Conservation (phyloP, 805 yeast species). For the Kuraishia floccosa region DNA sequence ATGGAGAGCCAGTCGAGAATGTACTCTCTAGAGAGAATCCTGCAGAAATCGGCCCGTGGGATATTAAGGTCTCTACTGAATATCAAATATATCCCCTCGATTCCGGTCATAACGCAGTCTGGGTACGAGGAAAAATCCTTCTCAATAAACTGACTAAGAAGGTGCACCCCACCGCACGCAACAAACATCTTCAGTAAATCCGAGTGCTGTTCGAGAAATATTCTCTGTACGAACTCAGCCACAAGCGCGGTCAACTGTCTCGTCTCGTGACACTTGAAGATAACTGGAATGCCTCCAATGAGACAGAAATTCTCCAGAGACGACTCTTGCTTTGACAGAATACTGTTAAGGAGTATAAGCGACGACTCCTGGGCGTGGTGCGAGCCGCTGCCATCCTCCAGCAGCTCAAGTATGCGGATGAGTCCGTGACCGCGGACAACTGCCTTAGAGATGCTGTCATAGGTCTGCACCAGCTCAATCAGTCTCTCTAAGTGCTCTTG, state of each 20-base stretch:
- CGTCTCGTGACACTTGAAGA: background rate
- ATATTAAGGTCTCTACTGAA: conserved; percentile 21
- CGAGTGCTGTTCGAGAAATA: conserved; percentile 1
- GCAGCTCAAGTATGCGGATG: background rate
- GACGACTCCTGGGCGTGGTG: no score
- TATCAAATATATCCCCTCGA: conserved; percentile 25
- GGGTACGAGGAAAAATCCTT: conserved; percentile 29
- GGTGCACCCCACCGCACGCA: conserved; percentile 30
- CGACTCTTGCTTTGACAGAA: no score
- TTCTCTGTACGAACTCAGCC: conserved; percentile 2
- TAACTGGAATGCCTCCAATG: conserved; percentile 5
- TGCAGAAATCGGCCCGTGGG: conserved; percentile 28
- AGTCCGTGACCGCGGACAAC: background rate
- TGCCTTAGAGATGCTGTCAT: background rate
- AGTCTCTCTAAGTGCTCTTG: background rate
- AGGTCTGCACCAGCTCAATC: background rate
- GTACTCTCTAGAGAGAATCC: background rate
- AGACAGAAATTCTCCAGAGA: conserved; percentile 5
- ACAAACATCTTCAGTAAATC: conserved; percentile 30
- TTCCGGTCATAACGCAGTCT: conserved; percentile 25
- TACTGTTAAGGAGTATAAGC: no score
- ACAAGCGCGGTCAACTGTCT: conserved; percentile 1
- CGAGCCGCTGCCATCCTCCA: no score
- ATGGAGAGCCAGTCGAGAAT: background rate
- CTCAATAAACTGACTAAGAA: conserved; percentile 27